Base-by-base conservation (phyloP, 1,139 yeast genomes). In the Saccharomyces uvarum region DNA sequence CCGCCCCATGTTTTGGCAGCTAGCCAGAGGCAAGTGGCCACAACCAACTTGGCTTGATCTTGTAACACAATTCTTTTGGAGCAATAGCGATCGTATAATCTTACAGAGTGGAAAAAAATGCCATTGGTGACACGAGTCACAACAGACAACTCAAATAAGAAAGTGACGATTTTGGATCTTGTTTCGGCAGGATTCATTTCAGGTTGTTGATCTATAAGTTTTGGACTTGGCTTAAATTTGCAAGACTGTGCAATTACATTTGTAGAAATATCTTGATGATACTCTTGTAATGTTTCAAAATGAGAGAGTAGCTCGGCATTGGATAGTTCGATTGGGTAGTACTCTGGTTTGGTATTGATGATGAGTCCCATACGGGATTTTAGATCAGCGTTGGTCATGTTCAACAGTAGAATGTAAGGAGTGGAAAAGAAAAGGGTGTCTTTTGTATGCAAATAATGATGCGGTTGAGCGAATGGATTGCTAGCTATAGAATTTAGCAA, bases 1-100 rank as follows among this genome's bases (percentile, higher is more conserved):
- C 89, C 89, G 50, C 89, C 89, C 68, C 78, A 80, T 2, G 82
- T 73, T 66, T 83, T 83, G 32, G 84, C 78, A 4, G 85, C 80
- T 21, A 83, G 72, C 88, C 88, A 83, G 44, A 83, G 72, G 65
- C 88, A 83, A 21, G 88, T 82, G 48, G 85, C 80, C 48, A 82
- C 78, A 24, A 83, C 84, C 53, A 83, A 73, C 66, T 82, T 86
- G 7, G 82, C 76, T 71, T 83, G 88, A 57, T 80, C 84, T 57
- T 79, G 75, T 50, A 83, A 70, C 1, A 83, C 84, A 8, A 83
- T 77, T 63, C 88, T 73, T 65, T 81, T 82, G 57, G 84, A 81
- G 62, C 86, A 82, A 67, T 83, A 83, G 56, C 88, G 76, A 66
- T 83, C 88, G 61, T 83, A 81, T 51, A 82, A 71, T 58, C 78